phyloP scores from a whole-genome alignment of 352 stramenopile genomes.

The Globisporangium cylindrosporum region DNA sequence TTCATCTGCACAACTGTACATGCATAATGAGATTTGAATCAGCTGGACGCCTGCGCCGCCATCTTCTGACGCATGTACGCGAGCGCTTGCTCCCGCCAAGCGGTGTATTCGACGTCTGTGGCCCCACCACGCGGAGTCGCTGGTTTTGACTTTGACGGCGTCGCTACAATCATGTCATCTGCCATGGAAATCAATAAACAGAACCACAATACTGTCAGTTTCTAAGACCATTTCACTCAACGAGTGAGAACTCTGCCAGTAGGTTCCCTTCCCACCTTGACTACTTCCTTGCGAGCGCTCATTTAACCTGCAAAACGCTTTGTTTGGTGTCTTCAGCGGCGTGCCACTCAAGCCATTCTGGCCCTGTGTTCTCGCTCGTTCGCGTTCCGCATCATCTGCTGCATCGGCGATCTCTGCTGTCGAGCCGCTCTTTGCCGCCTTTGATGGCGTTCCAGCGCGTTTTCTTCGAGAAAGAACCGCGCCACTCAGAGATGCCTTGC shows the following conservation, averaged over 20 bases:
- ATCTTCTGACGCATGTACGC: conserved; percentile 11
- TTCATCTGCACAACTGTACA: background rate
- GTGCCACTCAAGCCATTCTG: background rate
- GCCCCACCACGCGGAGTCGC: background rate
- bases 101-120: conserved; percentile 9
- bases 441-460: conserved; percentile 4
- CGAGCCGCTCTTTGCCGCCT: background rate
- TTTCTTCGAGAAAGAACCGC: conserved; percentile 37
- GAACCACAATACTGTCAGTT: background rate
- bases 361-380: background rate
- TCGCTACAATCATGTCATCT: background rate
- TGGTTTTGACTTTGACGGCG: background rate
- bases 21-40: background rate
- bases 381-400: background rate
- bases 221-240: background rate
- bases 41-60: background rate
- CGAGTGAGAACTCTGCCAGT: background rate
- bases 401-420: conserved; percentile 11
- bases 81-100: conserved; percentile 11
- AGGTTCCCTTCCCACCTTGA: conserved; percentile 1
- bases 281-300: conserved; percentile 5
- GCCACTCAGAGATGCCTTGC: conserved; percentile 39
- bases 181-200: background rate
- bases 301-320: conserved; percentile 11
- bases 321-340: conserved; percentile 5